These are phyloP conservation scores for Amylostereum areolatum DNA, from an alignment of 1,284 basidiomycete species.

Conservation along the genomic window DNA sequence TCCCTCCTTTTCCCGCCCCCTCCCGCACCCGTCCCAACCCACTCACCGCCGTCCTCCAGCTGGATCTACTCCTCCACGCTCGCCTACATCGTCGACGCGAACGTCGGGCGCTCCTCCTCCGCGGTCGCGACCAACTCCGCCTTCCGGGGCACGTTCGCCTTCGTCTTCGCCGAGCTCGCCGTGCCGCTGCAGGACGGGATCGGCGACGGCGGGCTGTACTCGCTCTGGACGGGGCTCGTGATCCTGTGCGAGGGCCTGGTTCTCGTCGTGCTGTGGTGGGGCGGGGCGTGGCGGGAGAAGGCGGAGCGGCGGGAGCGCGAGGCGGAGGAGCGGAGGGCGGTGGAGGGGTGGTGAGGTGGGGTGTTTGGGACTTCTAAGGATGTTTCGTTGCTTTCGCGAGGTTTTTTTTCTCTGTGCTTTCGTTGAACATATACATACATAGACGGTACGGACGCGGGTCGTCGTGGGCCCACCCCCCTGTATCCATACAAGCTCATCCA, in stretches of 20 bases:
- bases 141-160: slow-evolving; percentile 65
- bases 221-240: slow-evolving; percentile 63
- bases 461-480: too few species aligned
- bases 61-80: slow-evolving; percentile 69
- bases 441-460: too few species aligned
- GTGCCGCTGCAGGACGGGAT: slow-evolving; percentile 48
- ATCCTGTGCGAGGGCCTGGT: slow-evolving; percentile 45
- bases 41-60: slow-evolving; percentile 26
- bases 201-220: slow-evolving; percentile 72
- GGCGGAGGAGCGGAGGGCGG: background rate
- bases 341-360: background rate
- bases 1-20: too few species aligned
- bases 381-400: too few species aligned
- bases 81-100: slow-evolving; percentile 75
- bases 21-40: too few species aligned
- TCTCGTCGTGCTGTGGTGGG: slow-evolving; percentile 43
- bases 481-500: too few species aligned
- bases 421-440: too few species aligned
- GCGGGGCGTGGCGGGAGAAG: slow-evolving; percentile 33
- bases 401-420: too few species aligned
- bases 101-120: slow-evolving; percentile 63
- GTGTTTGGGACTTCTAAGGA: too few species aligned
- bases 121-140: slow-evolving; percentile 69
- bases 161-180: slow-evolving; percentile 64
- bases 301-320: slow-evolving; percentile 22